phyloP scores from a whole-genome alignment of 2,329 filamentous ascomycete genomes.

The Arthrocladium fulminans region DNA sequence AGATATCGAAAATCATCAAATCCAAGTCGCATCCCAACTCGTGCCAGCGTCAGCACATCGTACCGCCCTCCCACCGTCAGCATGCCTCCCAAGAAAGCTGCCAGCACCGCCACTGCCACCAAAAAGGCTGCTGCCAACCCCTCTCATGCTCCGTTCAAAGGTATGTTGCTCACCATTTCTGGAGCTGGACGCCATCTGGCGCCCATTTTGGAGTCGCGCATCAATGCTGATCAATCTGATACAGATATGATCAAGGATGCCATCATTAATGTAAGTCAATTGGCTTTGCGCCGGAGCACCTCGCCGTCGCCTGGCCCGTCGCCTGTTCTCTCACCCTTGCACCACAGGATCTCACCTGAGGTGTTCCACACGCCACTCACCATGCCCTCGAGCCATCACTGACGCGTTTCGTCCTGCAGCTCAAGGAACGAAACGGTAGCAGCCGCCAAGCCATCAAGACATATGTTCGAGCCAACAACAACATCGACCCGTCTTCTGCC shows the following conservation, averaged over 20 bases:
- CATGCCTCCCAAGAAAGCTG: conserved; percentile 60
- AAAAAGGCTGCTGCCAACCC: conserved; percentile 45
- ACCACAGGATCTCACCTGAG: not conserved
- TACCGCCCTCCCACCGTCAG: conserved; percentile 24
- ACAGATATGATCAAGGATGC: conserved; percentile 67
- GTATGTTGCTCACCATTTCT: conserved; percentile 43
- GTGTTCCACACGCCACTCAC: not conserved
- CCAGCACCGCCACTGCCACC: conserved; percentile 37
- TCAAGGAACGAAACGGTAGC: conserved; percentile 62
- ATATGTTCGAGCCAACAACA: conserved; percentile 67
- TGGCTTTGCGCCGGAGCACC: conserved; percentile 37
- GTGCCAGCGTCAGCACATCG: conserved; percentile 15
- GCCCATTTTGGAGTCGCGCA: conserved; percentile 36
- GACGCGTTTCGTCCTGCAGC: conserved; percentile 44
- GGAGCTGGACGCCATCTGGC: not conserved
- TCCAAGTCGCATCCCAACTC: conserved; percentile 12
- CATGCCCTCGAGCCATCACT: conserved; percentile 29
- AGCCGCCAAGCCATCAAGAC: conserved; percentile 68
- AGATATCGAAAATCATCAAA: conserved; percentile 12
- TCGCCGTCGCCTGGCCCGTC: conserved; percentile 26
- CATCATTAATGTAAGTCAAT: conserved; percentile 59
- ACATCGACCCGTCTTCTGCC: conserved; percentile 48
- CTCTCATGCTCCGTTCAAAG: conserved; percentile 57
- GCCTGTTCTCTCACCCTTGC: not conserved
- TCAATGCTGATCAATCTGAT: conserved; percentile 43